phyloP scores from a whole-genome alignment of 2,329 filamentous ascomycete species.

The Penicillium sp. region DNA sequence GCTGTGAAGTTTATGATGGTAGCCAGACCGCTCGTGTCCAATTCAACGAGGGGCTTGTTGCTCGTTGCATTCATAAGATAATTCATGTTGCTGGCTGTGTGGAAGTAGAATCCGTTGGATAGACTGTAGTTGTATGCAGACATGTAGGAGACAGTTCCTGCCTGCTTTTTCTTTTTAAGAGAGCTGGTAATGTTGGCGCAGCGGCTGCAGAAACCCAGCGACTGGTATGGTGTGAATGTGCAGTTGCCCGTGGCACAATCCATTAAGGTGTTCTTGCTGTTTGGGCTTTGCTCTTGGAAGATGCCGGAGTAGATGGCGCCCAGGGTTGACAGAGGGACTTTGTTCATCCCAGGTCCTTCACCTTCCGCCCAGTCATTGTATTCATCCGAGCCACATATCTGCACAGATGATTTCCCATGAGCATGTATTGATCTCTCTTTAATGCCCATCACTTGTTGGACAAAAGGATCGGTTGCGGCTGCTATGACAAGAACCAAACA shows the following conservation, averaged over 20 bases:
- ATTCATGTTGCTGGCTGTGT: conserved; percentile 12
- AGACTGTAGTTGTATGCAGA: conserved; percentile 21
- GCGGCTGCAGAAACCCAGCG: conserved; percentile 32
- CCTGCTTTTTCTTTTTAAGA: conserved; percentile 3
- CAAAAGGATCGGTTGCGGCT: conserved; percentile 32
- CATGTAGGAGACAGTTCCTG: not conserved
- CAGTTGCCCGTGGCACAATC: conserved; percentile 38
- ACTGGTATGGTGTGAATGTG: conserved; percentile 32
- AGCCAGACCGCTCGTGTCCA: conserved; percentile 13
- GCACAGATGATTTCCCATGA: conserved; percentile 15
- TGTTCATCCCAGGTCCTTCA: conserved; percentile 24
- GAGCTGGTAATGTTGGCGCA: conserved; percentile 24
- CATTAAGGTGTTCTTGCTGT: conserved; percentile 20
- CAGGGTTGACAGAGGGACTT: conserved; percentile 24
- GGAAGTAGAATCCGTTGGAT: conserved; percentile 21
- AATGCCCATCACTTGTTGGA: conserved; percentile 32
- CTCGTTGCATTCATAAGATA: conserved; percentile 26
- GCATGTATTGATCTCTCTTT: conserved; percentile 19
- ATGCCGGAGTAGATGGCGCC: conserved; percentile 35
- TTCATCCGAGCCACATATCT: conserved; percentile 23
- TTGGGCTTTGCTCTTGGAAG: conserved; percentile 20
- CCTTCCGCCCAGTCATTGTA: conserved; percentile 25
- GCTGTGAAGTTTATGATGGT: conserved; percentile 26
- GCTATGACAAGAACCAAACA: conserved; percentile 31
- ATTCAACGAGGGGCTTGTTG: conserved; percentile 7